These are phyloP conservation scores for Solanum dulcamara DNA, from an alignment of 257 asterid genomes.

Conservation along the genomic window DNA sequence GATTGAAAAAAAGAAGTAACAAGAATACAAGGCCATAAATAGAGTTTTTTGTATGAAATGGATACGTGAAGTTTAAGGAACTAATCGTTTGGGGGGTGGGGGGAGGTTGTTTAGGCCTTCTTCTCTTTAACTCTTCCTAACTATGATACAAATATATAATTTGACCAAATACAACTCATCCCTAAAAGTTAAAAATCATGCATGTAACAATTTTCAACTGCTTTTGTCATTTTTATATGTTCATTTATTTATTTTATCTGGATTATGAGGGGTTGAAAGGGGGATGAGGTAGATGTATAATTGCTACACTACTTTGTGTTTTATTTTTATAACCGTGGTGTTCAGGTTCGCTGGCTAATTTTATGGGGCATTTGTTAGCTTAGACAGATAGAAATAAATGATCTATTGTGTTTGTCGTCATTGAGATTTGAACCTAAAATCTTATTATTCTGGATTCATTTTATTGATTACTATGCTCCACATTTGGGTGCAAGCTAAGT, in stretches of 20 bases:
- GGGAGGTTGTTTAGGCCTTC: slow-evolving; percentile 4
- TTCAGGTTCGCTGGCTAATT: neutral
- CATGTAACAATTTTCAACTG: neutral
- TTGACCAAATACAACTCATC: slow-evolving; percentile 10
- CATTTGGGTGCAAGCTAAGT: neutral
- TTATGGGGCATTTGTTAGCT: neutral
- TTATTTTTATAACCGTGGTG: neutral
- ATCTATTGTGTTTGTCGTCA: neutral
- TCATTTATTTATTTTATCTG: neutral
- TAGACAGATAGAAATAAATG: neutral
- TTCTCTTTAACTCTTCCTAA: neutral
- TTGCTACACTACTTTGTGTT: neutral
- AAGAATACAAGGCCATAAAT: slow-evolving; percentile 24
- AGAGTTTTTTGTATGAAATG: slow-evolving; percentile 11
- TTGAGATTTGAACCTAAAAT: neutral
- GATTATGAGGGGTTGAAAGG: neutral
- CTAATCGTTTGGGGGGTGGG: neutral
- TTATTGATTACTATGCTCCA: neutral
- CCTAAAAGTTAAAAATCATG: neutral
- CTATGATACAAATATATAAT: neutral
- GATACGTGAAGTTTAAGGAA: slow-evolving; percentile 45
- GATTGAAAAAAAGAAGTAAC: slow-evolving; percentile 12
- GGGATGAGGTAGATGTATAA: neutral
- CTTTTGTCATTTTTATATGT: neutral
- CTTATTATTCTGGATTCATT: neutral